Evolutionary conservation across 495 filamentous ascomycete species (phyloP), one percentile per base, ranked within the genome.

Genomic region (Hypoxylon subgilvum): DNA sequence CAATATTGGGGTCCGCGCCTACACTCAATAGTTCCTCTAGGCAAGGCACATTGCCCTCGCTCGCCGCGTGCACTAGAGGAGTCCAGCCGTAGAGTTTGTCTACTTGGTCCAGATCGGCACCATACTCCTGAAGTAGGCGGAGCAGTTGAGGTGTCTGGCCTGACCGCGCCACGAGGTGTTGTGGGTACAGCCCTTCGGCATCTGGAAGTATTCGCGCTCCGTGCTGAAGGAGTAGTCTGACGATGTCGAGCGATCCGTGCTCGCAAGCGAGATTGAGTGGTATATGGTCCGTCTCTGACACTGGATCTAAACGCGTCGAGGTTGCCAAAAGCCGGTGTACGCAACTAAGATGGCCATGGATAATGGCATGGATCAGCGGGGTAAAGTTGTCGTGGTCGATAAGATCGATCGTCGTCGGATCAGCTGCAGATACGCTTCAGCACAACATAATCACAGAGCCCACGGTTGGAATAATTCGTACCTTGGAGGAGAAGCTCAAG

Each of bases 11-110:
- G 65, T 90, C 82, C 17, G 87, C 94, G 17, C 86, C 86, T 42
- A 86, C 78, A 36, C 89, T 81, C 5, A 98, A 75, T 14, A 98
- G 81, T 0, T 85, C 87, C 44, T 87, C 82, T 22, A 97, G 76
- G 65, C 91, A 97, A 34, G 87, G 83, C 13, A 96, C 88, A 66
- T 94, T 95, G 19, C 94, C 94, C 79, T 98, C 94, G 65, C 93
- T 96, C 8, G 93, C 94, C 8, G 94, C 93, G 71, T 98, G 92
- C 61, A 98, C 94, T 1, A 98, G 75, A 1, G 94, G 91, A 2
- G 94, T 97, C 94, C 94, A 98, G 52, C 92, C 91, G 52, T 97
- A 96, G 10, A 98, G 77, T 71, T 96, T 96, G 72, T 98, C 94
- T 25, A 86, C 78, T 70, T 97, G 92, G 70, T 98, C 83, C 19